These are phyloP conservation scores for Pyrenochaeta sp. DNA, from an alignment of 2,329 filamentous ascomycete species.

Conservation along the genomic window DNA sequence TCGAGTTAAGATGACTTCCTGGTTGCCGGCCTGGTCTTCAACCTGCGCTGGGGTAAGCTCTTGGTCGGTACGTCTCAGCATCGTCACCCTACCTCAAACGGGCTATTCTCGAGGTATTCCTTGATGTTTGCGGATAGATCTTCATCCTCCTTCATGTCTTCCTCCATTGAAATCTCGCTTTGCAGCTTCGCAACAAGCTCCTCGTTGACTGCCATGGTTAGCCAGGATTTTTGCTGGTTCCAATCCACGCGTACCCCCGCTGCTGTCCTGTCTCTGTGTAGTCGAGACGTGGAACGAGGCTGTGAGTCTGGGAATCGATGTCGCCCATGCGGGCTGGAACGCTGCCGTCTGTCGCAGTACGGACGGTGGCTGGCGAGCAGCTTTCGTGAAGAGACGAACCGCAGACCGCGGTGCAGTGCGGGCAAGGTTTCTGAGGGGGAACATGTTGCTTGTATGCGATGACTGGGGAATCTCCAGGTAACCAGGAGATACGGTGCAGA, in stretches of 20 bases:
- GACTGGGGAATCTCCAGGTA: not conserved
- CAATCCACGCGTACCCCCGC: constrained; percentile 24
- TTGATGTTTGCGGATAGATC: constrained; percentile 79
- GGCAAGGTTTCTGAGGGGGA: constrained; percentile 56
- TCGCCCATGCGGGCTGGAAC: constrained; percentile 45
- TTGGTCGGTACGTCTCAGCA: too few species aligned
- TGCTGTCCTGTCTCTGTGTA: constrained; percentile 45
- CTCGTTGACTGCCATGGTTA: constrained; percentile 61
- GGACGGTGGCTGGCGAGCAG: constrained; percentile 47
- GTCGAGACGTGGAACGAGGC: constrained; percentile 56
- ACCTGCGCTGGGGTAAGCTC: constrained; percentile 50
- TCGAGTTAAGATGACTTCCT: constrained; percentile 86
- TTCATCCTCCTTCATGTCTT: constrained; percentile 77
- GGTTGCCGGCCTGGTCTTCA: constrained; percentile 81
- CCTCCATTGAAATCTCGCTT: constrained; percentile 67
- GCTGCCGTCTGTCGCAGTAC: constrained; percentile 44
- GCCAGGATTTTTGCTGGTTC: not conserved
- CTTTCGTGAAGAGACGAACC: constrained; percentile 51
- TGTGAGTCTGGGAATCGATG: constrained; percentile 41
- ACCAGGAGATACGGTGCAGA: not conserved
- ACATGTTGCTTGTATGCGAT: constrained; percentile 45
- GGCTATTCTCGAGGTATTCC: constrained; percentile 86
- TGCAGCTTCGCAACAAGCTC: constrained; percentile 88
- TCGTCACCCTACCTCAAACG: constrained; percentile 71
- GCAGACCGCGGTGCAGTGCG: constrained; percentile 55